These are phyloP conservation scores for Arxiozyma bovina DNA, from an alignment of 1,139 yeast genomes.

Conservation along the genomic window DNA sequence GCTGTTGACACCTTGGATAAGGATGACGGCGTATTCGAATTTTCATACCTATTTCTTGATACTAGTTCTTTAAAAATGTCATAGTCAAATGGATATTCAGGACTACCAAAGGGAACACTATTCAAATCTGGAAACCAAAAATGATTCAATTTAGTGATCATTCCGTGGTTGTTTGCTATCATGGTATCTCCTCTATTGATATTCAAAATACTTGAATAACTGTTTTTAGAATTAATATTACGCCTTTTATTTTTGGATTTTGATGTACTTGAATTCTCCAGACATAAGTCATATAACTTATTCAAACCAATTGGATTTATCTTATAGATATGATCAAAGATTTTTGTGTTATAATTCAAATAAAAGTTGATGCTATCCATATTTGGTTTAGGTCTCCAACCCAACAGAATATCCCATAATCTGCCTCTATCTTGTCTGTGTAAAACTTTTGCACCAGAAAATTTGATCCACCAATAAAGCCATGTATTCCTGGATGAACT, in stretches of 20 bases:
- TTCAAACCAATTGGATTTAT: slow-evolving; percentile 4
- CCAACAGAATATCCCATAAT: slow-evolving; percentile 78
- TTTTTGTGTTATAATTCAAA: slow-evolving; percentile 31
- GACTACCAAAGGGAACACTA: slow-evolving; percentile 22
- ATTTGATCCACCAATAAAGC: slow-evolving; percentile 92
- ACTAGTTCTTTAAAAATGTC: slow-evolving; percentile 26
- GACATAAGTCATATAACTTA: neutral
- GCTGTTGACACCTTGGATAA: too few species aligned
- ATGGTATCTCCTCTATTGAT: neutral
- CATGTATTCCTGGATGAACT: slow-evolving; percentile 67
- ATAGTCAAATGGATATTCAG: slow-evolving; percentile 21
- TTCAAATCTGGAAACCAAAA: slow-evolving; percentile 33
- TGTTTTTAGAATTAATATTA: too few species aligned
- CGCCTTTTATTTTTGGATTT: neutral
- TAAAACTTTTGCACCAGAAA: slow-evolving; percentile 85
- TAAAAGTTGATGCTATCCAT: slow-evolving; percentile 29
- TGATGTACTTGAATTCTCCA: neutral
- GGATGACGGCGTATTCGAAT: neutral
- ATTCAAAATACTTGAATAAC: neutral
- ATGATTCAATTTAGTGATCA: slow-evolving; percentile 20
- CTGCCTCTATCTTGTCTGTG: slow-evolving; percentile 76
- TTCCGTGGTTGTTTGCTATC: neutral
- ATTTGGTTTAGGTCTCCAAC: slow-evolving; percentile 51
- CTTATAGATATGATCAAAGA: slow-evolving; percentile 24
- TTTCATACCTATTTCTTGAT: slow-evolving; percentile 21